Percentiles rank a stretch among this genome's conserved stretches.
These are phyloP conservation scores for Phaeotremella fagi DNA, from an alignment of 768 basidiomycete species.

Conservation along the genomic window DNA sequence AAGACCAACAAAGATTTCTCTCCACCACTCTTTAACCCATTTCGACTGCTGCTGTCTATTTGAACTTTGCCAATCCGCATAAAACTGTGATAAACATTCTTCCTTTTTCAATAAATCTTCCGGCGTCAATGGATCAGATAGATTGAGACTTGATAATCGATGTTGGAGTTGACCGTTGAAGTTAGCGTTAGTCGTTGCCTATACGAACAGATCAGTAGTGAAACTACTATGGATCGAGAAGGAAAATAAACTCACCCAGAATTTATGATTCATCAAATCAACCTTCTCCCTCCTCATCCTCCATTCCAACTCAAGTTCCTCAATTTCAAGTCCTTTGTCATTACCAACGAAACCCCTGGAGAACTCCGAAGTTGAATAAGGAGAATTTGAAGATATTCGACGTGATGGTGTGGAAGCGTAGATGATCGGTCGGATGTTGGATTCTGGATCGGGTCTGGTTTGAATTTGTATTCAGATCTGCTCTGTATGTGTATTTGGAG, in stretches of 20 bases:
- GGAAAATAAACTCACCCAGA: conserved; percentile 31
- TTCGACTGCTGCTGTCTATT: conserved; percentile 26
- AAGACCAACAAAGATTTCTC: conserved; percentile 35
- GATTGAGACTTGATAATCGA: conserved; percentile 26
- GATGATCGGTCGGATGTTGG: conserved; percentile 41
- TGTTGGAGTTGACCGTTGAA: conserved; percentile 34
- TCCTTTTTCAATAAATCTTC: conserved; percentile 24
- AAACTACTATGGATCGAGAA: neutral
- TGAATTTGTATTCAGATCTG: neutral
- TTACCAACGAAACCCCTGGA: conserved; percentile 7
- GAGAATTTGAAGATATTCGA: conserved; percentile 18
- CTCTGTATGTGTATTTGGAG: neutral
- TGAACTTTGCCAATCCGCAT: conserved; percentile 41
- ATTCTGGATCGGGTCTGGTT: conserved; percentile 39
- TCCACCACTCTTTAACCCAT: conserved; percentile 44
- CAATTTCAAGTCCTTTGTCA: conserved; percentile 11
- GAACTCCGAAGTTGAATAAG: conserved; percentile 24
- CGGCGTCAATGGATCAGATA: conserved; percentile 24
- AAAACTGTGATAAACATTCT: conserved; percentile 32
- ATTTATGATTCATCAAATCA: conserved; percentile 41
- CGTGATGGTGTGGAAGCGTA: conserved; percentile 31
- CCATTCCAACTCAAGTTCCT: conserved; percentile 41
- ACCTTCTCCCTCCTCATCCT: conserved; percentile 34
- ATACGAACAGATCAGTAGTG: neutral
- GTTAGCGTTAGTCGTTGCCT: conserved; percentile 32